phyloP scores from a whole-genome alignment of 768 basidiomycete species.

The Lactarius evosmus region DNA sequence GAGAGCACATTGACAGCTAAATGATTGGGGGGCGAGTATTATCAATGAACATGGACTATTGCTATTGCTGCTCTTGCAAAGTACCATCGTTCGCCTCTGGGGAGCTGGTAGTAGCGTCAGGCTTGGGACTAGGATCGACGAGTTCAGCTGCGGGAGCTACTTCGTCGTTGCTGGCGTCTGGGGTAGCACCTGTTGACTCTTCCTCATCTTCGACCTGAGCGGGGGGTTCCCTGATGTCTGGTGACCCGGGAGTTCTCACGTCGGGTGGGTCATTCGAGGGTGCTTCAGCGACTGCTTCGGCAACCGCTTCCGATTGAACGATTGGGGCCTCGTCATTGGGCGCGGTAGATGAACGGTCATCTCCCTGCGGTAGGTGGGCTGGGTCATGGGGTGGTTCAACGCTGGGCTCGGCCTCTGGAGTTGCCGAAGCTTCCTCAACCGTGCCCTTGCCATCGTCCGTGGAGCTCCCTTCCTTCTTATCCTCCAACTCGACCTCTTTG shows the following conservation, averaged over 20 bases:
- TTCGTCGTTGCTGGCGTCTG: slow-evolving; percentile 4
- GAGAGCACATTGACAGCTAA: not conserved
- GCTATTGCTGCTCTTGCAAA: not conserved
- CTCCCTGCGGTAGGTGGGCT: not conserved
- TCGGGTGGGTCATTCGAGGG: slow-evolving; percentile 4
- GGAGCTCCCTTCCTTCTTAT: slow-evolving; percentile 27
- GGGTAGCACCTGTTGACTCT: not conserved
- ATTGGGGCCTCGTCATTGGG: slow-evolving; percentile 7
- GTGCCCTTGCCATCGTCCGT: slow-evolving; percentile 12
- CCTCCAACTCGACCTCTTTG: slow-evolving; percentile 62
- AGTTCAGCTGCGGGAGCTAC: not conserved
- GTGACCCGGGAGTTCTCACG: not conserved
- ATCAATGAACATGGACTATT: not conserved
- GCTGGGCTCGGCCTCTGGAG: slow-evolving; percentile 6
- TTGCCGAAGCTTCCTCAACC: not conserved
- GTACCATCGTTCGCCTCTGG: not conserved
- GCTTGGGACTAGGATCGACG: not conserved
- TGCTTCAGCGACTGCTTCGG: slow-evolving; percentile 8
- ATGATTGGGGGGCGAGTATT: not conserved
- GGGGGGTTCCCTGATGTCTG: not conserved
- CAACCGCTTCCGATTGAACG: slow-evolving; percentile 11
- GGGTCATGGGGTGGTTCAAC: slow-evolving; percentile 5
- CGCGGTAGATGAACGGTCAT: slow-evolving; percentile 11
- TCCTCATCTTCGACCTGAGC: not conserved
- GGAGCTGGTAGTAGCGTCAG: not conserved